Evolutionary conservation across 1,284 basidiomycete species (phyloP).

Genomic region (Ustilago tritici): DNA sequence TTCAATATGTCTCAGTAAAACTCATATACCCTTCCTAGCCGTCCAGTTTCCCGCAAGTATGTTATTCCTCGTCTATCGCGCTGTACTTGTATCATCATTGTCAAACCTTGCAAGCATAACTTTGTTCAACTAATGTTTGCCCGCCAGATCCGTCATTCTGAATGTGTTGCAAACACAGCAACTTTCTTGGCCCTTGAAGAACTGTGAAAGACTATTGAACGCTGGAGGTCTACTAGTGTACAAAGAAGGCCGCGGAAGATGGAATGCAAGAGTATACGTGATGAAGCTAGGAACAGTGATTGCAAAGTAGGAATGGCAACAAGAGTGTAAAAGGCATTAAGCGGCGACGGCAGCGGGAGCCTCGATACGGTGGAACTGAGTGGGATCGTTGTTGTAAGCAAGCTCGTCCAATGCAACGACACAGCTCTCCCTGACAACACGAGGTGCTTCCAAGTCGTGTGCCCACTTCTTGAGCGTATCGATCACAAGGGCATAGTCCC

Average conservation of each 20-base stretch:
- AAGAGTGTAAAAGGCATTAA: conserved; percentile 1
- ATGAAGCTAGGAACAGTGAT: conserved; percentile 1
- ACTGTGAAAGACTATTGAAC: not conserved
- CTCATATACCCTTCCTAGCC: conserved; percentile 19
- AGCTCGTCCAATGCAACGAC: conserved; percentile 86
- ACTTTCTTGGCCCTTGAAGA: not conserved
- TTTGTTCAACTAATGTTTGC: not conserved
- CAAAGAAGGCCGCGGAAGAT: conserved; percentile 8
- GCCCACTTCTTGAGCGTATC: conserved; percentile 89
- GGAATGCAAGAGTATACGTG: not conserved
- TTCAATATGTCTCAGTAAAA: not conserved
- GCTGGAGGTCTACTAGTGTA: conserved; percentile 18
- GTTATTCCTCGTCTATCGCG: conserved; percentile 8
- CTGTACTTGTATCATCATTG: conserved; percentile 16
- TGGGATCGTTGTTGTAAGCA: conserved; percentile 68
- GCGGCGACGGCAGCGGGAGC: conserved; percentile 17
- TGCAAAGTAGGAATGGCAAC: conserved; percentile 3
- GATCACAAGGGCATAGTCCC: conserved; percentile 75
- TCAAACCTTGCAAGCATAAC: conserved; percentile 16
- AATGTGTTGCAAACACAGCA: not conserved
- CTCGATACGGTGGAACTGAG: conserved; percentile 68
- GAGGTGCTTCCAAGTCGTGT: conserved; percentile 80
- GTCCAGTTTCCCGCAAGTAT: not conserved
- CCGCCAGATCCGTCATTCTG: not conserved
- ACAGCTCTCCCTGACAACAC: conserved; percentile 94